Evolutionary conservation across 768 basidiomycete genomes (phyloP), one percentile per base, ranked within the genome.

Genomic region (Pleurotus pulmonarius): DNA sequence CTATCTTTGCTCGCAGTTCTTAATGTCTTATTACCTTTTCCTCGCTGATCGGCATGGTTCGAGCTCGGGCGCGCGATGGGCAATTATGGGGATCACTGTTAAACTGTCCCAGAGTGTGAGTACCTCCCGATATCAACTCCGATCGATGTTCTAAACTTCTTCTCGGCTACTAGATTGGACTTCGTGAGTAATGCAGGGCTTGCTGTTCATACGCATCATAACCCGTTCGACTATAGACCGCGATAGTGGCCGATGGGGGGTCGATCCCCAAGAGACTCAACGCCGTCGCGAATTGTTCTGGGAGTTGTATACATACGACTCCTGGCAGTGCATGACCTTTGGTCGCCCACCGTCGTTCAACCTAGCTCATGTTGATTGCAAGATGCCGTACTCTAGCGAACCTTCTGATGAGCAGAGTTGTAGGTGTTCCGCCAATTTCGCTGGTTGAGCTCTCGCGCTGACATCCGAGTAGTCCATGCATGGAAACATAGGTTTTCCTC

Each of bases 11-110:
- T 40, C 56, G 26, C 58, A 88, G 86, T 84, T 80, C 65, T 73
- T 88, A 58, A 88, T 88, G 85, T 79, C 84, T 8, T 86, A 79
- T 64, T 88, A 86, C 63, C 75, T 87, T 37, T 87, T 87, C 70
- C 73, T 87, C 51, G 77, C 80, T 56, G 86, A 88, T 69, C 78
- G 86, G 59, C 83, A 87, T 69, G 86, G 85, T 12, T 82, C 81
- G 29, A 79, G 75, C 63, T 83, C 84, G 63, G 83, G 84, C 11
- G 77, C 82, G 29, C 77, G 86, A 39, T 87, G 85, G 85, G 80
- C 80, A 5, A 79, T 84, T 52, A 86, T 87, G 75, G 86, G 86
- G 13, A 75, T 87, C 48, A 83, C 85, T 44, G 81, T 87, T 59
- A 88, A 86, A 71, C 73, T 87, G 57, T 83, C 82, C 16, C 86